A percentile compares a stretch with the other conserved stretches of the same genome.
Conservation (phyloP, 345 rosid genomes). For the Atalantia buxifolia region DNA sequence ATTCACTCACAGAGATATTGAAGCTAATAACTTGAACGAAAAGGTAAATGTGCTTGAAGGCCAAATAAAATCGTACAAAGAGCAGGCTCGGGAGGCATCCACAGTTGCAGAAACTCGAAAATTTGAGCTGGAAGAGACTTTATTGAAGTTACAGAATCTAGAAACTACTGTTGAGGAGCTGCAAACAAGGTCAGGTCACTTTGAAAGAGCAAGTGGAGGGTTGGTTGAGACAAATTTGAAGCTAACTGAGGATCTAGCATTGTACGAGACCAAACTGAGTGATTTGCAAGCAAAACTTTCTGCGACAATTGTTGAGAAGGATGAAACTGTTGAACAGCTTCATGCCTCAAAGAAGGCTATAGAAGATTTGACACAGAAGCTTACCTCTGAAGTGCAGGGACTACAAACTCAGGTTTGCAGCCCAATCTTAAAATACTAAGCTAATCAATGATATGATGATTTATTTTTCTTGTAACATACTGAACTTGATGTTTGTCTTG, state of each 20-base stretch:
- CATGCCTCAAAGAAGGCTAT: constrained; percentile 52
- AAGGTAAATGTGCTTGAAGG: constrained; percentile 52
- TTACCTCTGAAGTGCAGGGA: constrained; percentile 60
- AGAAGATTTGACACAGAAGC: constrained; percentile 60
- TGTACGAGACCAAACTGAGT: constrained; percentile 51
- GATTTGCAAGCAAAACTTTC: constrained; percentile 58
- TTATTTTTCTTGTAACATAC: neutral
- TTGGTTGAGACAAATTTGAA: constrained; percentile 78
- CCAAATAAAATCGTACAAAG: constrained; percentile 53
- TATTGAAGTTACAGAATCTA: constrained; percentile 48
- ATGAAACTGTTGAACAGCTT: constrained; percentile 56
- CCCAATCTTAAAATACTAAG: constrained; percentile 11
- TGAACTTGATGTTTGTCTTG: constrained; percentile 6
- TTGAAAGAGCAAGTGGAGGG: constrained; percentile 68
- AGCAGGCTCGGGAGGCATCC: constrained; percentile 55
- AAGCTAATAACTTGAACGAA: constrained; percentile 55
- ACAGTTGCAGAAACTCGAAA: constrained; percentile 47
- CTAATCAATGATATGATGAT: neutral
- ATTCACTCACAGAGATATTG: constrained; percentile 49
- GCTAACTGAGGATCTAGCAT: constrained; percentile 69
- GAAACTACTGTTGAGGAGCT: constrained; percentile 67
- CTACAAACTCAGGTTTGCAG: constrained; percentile 73
- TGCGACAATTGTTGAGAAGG: constrained; percentile 51
- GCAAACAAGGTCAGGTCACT: constrained; percentile 47
- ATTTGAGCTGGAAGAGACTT: constrained; percentile 65